Conservation (phyloP, 208 protist species). For the Naegleria lovaniensis region DNA sequence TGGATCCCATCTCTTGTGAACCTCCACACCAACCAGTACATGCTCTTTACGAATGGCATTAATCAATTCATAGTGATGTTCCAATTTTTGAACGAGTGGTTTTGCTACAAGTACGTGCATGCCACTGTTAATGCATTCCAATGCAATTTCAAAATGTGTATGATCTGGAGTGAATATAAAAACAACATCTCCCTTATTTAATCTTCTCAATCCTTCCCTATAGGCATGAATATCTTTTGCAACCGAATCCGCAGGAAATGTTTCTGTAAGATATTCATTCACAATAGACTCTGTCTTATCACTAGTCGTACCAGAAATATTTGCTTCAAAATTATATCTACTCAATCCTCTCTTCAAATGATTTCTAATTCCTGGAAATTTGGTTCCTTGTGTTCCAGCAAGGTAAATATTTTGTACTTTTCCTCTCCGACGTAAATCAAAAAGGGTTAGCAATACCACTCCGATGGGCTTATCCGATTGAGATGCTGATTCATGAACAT, state of each 20-base stretch:
- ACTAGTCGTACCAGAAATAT: too few relatives aligned
- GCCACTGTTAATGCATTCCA: constrained; percentile 34
- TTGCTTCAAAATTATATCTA: neutral
- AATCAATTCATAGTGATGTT: constrained; percentile 40
- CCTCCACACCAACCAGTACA: constrained; percentile 44
- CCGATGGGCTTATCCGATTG: constrained; percentile 43
- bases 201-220: constrained; percentile 27
- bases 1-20: constrained; percentile 56
- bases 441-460: constrained; percentile 46
- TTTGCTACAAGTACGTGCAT: constrained; percentile 55
- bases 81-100: constrained; percentile 48
- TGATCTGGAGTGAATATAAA: constrained; percentile 56
- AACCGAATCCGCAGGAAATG: constrained; percentile 43
- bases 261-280: neutral
- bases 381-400: constrained; percentile 33
- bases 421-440: constrained; percentile 43
- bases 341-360: neutral
- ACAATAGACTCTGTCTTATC: neutral
- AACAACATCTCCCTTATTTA: constrained; percentile 43
- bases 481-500: constrained; percentile 10
- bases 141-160: constrained; percentile 50
- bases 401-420: constrained; percentile 34
- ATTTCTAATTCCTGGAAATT: neutral
- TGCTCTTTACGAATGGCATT: constrained; percentile 28
- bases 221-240: constrained; percentile 41